Evolutionary conservation across 108 stramenopile genomes (phyloP).

Genomic region (Skeletonema potamos): DNA sequence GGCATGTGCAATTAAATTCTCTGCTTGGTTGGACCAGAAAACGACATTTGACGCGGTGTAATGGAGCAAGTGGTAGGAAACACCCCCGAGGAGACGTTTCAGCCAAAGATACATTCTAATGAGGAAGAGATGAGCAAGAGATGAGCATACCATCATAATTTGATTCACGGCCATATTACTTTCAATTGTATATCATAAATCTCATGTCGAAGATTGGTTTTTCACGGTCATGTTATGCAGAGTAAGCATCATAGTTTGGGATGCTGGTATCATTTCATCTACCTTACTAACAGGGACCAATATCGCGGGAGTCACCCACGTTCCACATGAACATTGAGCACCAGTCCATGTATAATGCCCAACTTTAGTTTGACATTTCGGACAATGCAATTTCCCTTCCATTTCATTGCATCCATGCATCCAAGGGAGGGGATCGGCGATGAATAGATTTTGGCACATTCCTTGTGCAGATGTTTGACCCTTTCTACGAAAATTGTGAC

Average conservation of each 20-base stretch:
- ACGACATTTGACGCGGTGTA: not conserved
- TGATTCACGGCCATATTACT: not conserved
- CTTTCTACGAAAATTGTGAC: conserved; percentile 46
- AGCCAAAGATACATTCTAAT: not conserved
- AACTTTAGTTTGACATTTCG: conserved; percentile 70
- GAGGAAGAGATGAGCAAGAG: not conserved
- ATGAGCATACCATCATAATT: not conserved
- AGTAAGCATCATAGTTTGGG: not conserved
- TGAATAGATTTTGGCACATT: conserved; percentile 63
- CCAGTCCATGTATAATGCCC: conserved; percentile 86
- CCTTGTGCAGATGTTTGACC: conserved; percentile 25
- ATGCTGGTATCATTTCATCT: conserved; percentile 47
- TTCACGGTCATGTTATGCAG: not conserved
- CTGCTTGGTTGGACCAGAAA: conserved; percentile 22
- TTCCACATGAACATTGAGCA: conserved; percentile 80
- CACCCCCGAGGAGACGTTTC: not conserved
- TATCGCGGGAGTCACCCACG: conserved; percentile 88
- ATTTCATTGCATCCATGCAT: conserved; percentile 49
- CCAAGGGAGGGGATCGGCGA: conserved; percentile 54
- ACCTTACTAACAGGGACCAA: conserved; percentile 74
- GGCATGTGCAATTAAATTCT: conserved; percentile 1
- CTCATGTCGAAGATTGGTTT: not conserved
- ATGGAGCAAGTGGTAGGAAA: not conserved
- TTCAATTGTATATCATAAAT: not conserved
- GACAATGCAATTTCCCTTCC: conserved; percentile 76